Percentiles rank a stretch among this genome's conserved stretches.
Evolutionary conservation across 768 basidiomycete genomes (phyloP).

Genomic region (Pholiota molesta): DNA sequence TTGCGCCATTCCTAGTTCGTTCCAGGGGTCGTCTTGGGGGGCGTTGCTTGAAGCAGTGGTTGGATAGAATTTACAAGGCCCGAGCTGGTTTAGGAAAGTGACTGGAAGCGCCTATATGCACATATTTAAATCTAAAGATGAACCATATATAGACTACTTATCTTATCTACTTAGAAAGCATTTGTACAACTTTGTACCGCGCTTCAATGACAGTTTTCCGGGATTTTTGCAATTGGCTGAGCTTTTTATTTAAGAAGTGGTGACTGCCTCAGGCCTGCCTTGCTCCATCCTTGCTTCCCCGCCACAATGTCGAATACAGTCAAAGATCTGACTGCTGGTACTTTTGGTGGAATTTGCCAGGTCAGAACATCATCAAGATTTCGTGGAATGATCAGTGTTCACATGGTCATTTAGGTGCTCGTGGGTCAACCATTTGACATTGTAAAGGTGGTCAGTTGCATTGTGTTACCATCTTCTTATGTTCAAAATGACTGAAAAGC

Average conservation of each 20-base stretch:
- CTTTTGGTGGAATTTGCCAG: conserved; percentile 90
- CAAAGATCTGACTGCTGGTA: conserved; percentile 89
- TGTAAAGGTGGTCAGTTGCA: conserved; percentile 84
- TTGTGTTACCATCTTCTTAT: background rate
- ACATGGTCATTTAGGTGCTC: conserved; percentile 57
- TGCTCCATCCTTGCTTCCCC: conserved; percentile 14
- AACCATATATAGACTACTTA: conserved; percentile 11
- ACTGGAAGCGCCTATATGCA: conserved; percentile 3
- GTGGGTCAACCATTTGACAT: conserved; percentile 97
- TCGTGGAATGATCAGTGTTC: conserved; percentile 15
- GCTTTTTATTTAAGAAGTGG: background rate
- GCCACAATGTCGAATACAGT: conserved; percentile 61
- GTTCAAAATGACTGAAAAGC: background rate
- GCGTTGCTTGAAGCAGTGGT: background rate
- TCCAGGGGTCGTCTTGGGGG: background rate
- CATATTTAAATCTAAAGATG: conserved; percentile 19
- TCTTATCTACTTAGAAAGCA: conserved; percentile 30
- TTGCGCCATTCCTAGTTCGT: background rate
- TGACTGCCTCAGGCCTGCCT: conserved; percentile 5
- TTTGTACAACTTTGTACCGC: conserved; percentile 34
- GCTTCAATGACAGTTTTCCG: background rate
- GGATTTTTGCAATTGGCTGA: conserved; percentile 5
- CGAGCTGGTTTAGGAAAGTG: no score
- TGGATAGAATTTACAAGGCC: background rate
- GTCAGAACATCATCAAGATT: conserved; percentile 33